phyloP scores from a whole-genome alignment of 495 filamentous ascomycete genomes.

The Penicillium soppii region DNA sequence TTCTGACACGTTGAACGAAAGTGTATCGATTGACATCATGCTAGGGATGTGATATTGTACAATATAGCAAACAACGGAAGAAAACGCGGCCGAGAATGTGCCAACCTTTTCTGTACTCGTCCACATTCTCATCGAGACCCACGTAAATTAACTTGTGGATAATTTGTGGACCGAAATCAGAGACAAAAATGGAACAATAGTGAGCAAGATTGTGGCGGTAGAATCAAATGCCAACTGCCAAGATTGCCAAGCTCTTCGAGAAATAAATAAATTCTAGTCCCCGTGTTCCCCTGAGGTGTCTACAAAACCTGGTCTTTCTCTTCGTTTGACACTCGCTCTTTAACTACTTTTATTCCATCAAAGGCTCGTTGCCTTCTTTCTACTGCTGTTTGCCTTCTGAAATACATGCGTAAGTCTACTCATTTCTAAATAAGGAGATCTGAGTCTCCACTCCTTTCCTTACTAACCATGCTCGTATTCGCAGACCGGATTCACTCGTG shows the following conservation, averaged over 20 bases:
- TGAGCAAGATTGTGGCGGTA: slow-evolving; percentile 7
- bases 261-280: slow-evolving; percentile 3
- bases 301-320: not conserved
- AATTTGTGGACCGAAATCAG: not conserved
- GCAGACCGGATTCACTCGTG: slow-evolving; percentile 48
- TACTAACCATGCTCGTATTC: slow-evolving; percentile 14
- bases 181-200: not conserved
- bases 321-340: not conserved
- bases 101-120: not conserved
- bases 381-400: slow-evolving; percentile 22
- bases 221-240: slow-evolving; percentile 4
- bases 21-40: slow-evolving; percentile 11
- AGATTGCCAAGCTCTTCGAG: slow-evolving; percentile 7
- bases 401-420: slow-evolving; percentile 44
- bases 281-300: not conserved
- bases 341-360: not conserved
- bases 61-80: not conserved
- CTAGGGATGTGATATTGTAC: not conserved
- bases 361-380: slow-evolving; percentile 10
- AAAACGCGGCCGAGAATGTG: not conserved
- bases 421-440: not conserved
- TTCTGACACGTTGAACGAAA: not conserved
- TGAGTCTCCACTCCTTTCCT: not conserved
- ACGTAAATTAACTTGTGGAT: not conserved
- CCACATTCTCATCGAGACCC: slow-evolving; percentile 3